Evolutionary conservation across 306 rosid genomes (phyloP).

Genomic region (Trifolium subterraneum): DNA sequence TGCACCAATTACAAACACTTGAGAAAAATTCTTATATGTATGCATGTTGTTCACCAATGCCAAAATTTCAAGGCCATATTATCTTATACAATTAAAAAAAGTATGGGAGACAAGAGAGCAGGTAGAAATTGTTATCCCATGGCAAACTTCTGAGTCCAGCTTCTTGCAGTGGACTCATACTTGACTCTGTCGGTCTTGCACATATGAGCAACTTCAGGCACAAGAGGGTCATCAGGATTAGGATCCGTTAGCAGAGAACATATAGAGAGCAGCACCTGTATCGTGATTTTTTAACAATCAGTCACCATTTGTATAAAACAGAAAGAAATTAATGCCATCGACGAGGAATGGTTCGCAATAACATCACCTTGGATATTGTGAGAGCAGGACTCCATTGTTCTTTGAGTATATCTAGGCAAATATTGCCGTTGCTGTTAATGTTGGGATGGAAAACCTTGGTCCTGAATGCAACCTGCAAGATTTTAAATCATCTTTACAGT

Average conservation of each 20-base stretch:
- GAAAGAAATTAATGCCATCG: slow-evolving; percentile 19
- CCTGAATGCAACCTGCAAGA: slow-evolving; percentile 80
- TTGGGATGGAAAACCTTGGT: slow-evolving; percentile 96
- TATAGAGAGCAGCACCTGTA: slow-evolving; percentile 82
- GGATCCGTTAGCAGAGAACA: slow-evolving; percentile 91
- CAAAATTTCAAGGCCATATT: slow-evolving; percentile 36
- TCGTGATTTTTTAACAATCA: slow-evolving; percentile 21
- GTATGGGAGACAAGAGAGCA: slow-evolving; percentile 7
- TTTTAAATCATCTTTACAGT: neutral
- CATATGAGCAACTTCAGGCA: slow-evolving; percentile 94
- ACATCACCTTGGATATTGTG: slow-evolving; percentile 83
- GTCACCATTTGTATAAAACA: slow-evolving; percentile 5
- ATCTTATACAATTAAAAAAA: slow-evolving; percentile 27
- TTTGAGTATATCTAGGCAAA: slow-evolving; percentile 90
- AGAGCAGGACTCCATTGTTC: slow-evolving; percentile 99
- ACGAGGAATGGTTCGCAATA: slow-evolving; percentile 13
- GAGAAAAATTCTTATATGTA: slow-evolving; percentile 45
- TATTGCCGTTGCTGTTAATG: slow-evolving; percentile 85
- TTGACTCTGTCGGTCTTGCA: slow-evolving; percentile 76
- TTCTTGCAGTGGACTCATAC: slow-evolving; percentile 83
- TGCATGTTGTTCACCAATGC: slow-evolving; percentile 33
- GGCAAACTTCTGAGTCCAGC: slow-evolving; percentile 95
- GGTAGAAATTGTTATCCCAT: slow-evolving; percentile 56
- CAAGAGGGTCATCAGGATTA: slow-evolving; percentile 92
- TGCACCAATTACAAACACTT: slow-evolving; percentile 47